Evolutionary conservation across 2,329 filamentous ascomycete species (phyloP), one percentile per base, ranked within the genome.

Genomic region (Nemania serpens): DNA sequence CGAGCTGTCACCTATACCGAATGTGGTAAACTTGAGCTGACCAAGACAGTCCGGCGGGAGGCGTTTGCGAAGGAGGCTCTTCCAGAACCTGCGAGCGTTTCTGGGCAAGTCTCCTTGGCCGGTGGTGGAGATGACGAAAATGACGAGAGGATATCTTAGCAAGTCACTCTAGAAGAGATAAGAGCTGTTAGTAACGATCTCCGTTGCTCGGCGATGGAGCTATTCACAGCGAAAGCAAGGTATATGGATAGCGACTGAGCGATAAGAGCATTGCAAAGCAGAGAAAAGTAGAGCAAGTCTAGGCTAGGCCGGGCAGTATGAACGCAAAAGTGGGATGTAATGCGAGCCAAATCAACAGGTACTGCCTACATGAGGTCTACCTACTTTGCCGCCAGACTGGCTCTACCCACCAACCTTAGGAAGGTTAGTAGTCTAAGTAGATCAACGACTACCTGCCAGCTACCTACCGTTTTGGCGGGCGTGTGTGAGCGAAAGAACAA

Each of bases 1-100:
- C 1, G 93, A 96, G 71, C 91, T 97, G 75, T 99, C 95, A 0
- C 95, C 95, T 1, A 98, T 82, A 0, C 95, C 95, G 79, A 98
- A 97, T 0, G 89, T 90, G 2, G 91, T 89, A 76, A 96, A 98
- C 1, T 80, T 82, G 63, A 96, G 78, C 36, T 83, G 82, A 39
- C 79, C 73, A 41, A 99, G 79, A 69, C 88, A 93, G 15, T 84
- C 85, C 2, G 87, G 81, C 12, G 89, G 85, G 29, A 99, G 82
- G 68, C 87, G 91, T 75, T 90, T 93, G 67, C 91, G 84, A 17
- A 96, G 81, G 39, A 99, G 81, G 61, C 87, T 90, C 72, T 86
- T 92, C 95, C 95, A 99, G 72, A 99, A 93, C 1, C 78, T 79
- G 45, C 87, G 82, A 2, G 90, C 87, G 79, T 98, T 98, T 58